Evolutionary conservation across 208 protist species (phyloP).

Genomic region (Leishmania aethiopica): DNA sequence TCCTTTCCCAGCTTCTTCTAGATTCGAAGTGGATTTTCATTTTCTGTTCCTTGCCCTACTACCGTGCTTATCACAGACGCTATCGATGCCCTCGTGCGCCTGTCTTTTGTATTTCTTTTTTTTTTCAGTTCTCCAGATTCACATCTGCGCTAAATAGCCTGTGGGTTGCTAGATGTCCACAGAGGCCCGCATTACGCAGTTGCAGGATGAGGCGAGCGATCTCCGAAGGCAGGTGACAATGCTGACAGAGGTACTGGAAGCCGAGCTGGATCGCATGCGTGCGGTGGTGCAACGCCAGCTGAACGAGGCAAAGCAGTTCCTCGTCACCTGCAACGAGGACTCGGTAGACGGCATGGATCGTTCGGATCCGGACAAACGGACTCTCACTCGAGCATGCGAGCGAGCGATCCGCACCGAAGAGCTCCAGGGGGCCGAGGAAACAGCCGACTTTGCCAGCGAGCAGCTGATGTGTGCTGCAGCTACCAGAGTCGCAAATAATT

Average conservation of each 20-base stretch:
- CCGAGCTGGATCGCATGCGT: conserved; percentile 14
- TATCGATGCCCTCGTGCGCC: background rate
- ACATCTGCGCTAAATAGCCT: background rate
- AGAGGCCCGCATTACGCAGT: conserved; percentile 18
- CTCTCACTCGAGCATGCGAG: conserved; percentile 5
- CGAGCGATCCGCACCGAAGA: conserved; percentile 10
- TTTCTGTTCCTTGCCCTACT: background rate
- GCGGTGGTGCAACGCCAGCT: conserved; percentile 12
- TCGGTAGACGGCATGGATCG: conserved; percentile 6
- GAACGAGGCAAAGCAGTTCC: conserved; percentile 10
- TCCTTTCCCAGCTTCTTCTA: background rate
- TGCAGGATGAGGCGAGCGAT: conserved; percentile 12
- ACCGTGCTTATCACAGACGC: background rate
- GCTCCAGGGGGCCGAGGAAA: background rate
- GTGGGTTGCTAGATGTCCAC: conserved; percentile 5
- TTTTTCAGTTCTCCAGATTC: background rate
- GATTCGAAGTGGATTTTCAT: background rate
- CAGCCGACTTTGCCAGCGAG: background rate
- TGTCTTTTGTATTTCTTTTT: background rate
- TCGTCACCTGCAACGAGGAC: conserved; percentile 4
- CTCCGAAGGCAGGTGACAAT: conserved; percentile 14
- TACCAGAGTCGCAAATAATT: background rate
- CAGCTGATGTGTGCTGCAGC: background rate
- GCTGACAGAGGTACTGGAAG: conserved; percentile 11
- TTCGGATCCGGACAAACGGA: conserved; percentile 5